phyloP scores from a whole-genome alignment of 2,329 filamentous ascomycete species.

The Bipolaris sorokiniana region DNA sequence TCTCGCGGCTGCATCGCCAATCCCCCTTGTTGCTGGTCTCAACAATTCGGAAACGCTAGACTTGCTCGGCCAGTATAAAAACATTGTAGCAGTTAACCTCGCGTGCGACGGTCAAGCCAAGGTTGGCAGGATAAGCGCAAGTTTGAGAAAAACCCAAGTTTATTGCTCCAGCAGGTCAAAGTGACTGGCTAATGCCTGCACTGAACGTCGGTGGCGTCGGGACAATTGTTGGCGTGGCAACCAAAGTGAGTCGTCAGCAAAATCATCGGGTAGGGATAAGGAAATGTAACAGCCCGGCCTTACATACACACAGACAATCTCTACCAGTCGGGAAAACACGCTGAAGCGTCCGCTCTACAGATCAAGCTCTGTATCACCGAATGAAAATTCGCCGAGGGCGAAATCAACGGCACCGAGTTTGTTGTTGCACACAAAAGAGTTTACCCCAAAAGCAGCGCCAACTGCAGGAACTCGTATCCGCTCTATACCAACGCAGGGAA shows the following conservation, averaged over 20 bases:
- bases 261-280: not conserved
- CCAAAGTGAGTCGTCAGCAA: constrained; percentile 46
- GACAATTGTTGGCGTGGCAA: constrained; percentile 67
- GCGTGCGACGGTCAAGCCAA: constrained; percentile 52
- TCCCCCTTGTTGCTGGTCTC: constrained; percentile 52
- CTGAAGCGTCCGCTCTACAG: constrained; percentile 59
- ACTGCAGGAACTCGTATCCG: constrained; percentile 63
- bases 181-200: constrained; percentile 60
- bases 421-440: constrained; percentile 61
- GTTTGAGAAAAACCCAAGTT: constrained; percentile 49
- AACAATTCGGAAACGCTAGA: constrained; percentile 53
- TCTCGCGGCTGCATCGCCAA: constrained; percentile 47
- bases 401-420: constrained; percentile 68
- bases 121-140: constrained; percentile 49
- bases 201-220: constrained; percentile 65
- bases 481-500: constrained; percentile 55
- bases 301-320: constrained; percentile 58
- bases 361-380: constrained; percentile 60
- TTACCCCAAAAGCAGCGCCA: constrained; percentile 59
- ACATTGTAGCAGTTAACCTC: constrained; percentile 50
- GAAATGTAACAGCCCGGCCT: constrained; percentile 26
- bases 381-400: constrained; percentile 63
- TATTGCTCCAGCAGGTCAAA: constrained; percentile 51
- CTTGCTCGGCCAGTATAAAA: constrained; percentile 43
- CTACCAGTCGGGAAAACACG: constrained; percentile 54